Evolutionary conservation across 805 yeast genomes (phyloP).

Genomic region (Candida glaebosa): DNA sequence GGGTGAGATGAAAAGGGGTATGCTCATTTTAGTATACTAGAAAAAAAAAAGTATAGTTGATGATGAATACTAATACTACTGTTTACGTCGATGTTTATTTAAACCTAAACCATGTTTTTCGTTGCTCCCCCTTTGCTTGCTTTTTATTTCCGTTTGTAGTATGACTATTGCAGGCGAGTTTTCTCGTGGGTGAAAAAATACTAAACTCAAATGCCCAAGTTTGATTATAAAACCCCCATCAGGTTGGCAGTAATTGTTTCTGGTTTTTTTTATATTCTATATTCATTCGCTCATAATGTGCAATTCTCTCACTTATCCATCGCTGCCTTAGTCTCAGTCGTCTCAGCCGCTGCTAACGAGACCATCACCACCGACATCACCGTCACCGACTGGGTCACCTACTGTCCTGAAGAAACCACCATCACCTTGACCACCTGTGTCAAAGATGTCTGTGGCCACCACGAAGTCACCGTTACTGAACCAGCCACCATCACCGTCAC

Average conservation of each 20-base stretch:
- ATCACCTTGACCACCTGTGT: constrained; percentile 56
- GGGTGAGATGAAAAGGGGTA: too few species aligned
- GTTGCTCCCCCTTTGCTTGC: neutral
- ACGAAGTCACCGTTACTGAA: constrained; percentile 65
- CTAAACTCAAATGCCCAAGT: neutral
- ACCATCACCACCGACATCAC: constrained; percentile 51
- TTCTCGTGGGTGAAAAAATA: neutral
- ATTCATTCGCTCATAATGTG: constrained; percentile 14
- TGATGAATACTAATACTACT: too few species aligned
- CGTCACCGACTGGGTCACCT: constrained; percentile 68
- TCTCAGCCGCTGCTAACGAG: constrained; percentile 40
- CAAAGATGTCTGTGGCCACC: constrained; percentile 11
- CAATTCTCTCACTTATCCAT: constrained; percentile 34
- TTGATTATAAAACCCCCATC: too few species aligned
- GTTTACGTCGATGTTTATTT: too few species aligned
- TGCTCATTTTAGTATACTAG: too few species aligned
- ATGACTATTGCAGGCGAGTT: neutral
- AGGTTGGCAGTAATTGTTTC: too few species aligned
- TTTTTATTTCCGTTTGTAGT: neutral
- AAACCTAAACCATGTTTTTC: too few species aligned
- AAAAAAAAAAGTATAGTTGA: too few species aligned
- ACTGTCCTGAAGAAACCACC: constrained; percentile 82
- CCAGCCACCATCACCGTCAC: constrained; percentile 84
- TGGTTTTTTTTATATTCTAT: too few species aligned
- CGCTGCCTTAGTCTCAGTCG: constrained; percentile 43